phyloP scores from a whole-genome alignment of 768 basidiomycete species.

The Amanita pallidorosea region DNA sequence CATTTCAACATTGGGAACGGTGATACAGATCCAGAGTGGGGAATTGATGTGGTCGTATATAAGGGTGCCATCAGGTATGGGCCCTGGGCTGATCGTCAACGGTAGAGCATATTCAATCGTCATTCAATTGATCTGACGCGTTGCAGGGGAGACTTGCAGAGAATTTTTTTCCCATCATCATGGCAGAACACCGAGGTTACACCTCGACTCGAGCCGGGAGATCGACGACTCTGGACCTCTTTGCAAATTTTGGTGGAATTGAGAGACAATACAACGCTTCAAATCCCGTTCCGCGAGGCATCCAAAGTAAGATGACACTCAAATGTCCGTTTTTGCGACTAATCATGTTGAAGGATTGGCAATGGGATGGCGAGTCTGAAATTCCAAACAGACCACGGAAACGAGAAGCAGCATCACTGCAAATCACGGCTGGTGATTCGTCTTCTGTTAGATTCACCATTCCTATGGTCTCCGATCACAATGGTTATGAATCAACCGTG shows the following conservation, averaged over 20 bases:
- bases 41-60: conserved; percentile 72
- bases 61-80: conserved; percentile 77
- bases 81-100: conserved; percentile 94
- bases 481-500: conserved; percentile 71
- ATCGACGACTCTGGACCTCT: conserved; percentile 73
- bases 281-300: conserved; percentile 84
- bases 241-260: conserved; percentile 78
- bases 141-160: conserved; percentile 63
- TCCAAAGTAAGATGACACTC: conserved; percentile 52
- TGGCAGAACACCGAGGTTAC: conserved; percentile 57
- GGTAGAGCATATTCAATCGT: conserved; percentile 28
- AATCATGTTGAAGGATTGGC: conserved; percentile 62
- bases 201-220: conserved; percentile 55
- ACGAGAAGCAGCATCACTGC: conserved; percentile 63
- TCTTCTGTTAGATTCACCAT: conserved; percentile 81
- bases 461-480: conserved; percentile 63
- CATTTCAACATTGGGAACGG: conserved; percentile 76
- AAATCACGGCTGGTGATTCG: conserved; percentile 62
- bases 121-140: not conserved
- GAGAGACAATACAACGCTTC: conserved; percentile 61
- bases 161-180: conserved; percentile 71
- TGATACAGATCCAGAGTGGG: conserved; percentile 87
- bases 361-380: conserved; percentile 63
- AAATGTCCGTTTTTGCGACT: not conserved
- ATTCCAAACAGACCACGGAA: conserved; percentile 38